Base-by-base conservation (phyloP, 2,329 filamentous ascomycete genomes). In the Penicillium sp. region DNA sequence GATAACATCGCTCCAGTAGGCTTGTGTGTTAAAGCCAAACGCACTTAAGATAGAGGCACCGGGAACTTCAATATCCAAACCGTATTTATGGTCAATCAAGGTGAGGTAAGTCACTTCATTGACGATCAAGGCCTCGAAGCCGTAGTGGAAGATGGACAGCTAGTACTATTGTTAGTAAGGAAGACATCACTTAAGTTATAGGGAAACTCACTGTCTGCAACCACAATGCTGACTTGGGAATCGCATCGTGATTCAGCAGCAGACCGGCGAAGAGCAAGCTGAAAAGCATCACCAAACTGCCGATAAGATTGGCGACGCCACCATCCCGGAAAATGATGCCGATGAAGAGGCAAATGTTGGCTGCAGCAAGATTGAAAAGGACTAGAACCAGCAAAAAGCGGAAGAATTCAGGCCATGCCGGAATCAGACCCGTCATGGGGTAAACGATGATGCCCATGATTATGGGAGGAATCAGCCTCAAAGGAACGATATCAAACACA, bases 131-230 rank as follows among this genome's bases (percentile, higher is more conserved):
- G 90, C 89, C 79, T 99, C 94, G 65, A 97, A 97, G 6, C 88
- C 93, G 69, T 96, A 99, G 72, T 99, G 94, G 82, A 99, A 99
- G 60, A 99, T 99, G 2, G 92, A 97, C 9, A 99, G 78, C 76
- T 88, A 63, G 29, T 50, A 12, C 5, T 18, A 34, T 51, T 34
- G 54, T 74, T 64, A 77, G 68, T 55, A 54, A 42, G 61, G 31
- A 15, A 16, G 55, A 34, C 31, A 50, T 8, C 21, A 15, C 15
- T 9, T 41, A 34, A 29, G 18, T 37, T 27, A 31, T 12, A 35
- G 12, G 10, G 23, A 54, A 51, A 79, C 82, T 77, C 76, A 87
- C 84, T 47, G 84, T 85, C 79, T 99, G 94, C 49, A 99, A 76
- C 94, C 94, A 99, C 59, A 91, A 75, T 2, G 93, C 89, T 2